phyloP scores from a whole-genome alignment of 2,329 filamentous ascomycete species.

The Hymenoscyphus fraxineus region DNA sequence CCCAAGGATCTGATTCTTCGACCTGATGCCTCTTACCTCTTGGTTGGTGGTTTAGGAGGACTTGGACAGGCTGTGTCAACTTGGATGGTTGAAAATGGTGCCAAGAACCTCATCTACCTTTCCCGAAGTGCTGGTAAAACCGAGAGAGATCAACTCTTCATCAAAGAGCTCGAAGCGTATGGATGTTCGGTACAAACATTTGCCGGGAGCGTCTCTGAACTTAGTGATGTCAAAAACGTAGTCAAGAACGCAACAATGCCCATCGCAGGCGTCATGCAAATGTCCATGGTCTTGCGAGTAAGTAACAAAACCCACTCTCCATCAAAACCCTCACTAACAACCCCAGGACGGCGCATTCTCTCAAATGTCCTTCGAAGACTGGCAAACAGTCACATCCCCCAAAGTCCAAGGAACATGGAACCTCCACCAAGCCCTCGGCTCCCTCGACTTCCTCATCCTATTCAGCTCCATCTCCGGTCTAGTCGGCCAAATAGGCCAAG shows the following conservation, averaged over 20 bases:
- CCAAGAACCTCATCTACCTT: constrained; percentile 38
- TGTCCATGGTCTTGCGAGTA: constrained; percentile 30
- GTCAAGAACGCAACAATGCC: constrained; percentile 9
- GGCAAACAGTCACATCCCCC: constrained; percentile 32
- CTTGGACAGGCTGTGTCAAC: constrained; percentile 38
- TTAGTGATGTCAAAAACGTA: constrained; percentile 12
- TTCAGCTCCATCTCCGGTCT: constrained; percentile 3
- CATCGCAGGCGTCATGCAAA: constrained; percentile 29
- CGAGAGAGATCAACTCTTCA: constrained; percentile 12
- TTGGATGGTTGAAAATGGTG: constrained; percentile 39
- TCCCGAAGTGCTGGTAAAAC: constrained; percentile 36
- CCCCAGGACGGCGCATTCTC: constrained; percentile 27
- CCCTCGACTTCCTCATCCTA: constrained; percentile 39
- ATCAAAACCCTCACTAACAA: constrained; percentile 3
- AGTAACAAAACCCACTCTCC: background rate
- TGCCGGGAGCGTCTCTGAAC: constrained; percentile 15
- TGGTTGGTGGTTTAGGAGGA: constrained; percentile 42
- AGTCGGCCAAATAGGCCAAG: background rate
- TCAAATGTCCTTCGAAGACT: constrained; percentile 38
- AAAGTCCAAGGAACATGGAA: constrained; percentile 32
- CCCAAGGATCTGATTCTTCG: constrained; percentile 12
- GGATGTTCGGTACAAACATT: constrained; percentile 19
- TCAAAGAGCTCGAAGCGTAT: constrained; percentile 19
- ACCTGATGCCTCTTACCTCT: constrained; percentile 30
- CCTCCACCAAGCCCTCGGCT: constrained; percentile 15